phyloP scores from a whole-genome alignment of 805 yeast genomes.

The Ascoidea tarda region DNA sequence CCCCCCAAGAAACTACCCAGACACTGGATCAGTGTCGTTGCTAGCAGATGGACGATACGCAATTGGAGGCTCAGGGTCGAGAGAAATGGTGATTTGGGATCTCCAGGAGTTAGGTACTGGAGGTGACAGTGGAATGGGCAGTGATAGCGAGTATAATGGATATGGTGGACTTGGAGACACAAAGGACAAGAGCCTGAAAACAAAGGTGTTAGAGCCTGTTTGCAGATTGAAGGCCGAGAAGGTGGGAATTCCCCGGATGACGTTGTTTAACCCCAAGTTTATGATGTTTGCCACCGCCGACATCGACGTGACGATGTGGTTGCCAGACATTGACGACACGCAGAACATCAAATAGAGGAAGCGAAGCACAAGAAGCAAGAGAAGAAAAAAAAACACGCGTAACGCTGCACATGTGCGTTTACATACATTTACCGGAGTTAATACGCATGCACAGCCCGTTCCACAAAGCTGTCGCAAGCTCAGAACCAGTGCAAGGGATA shows the following conservation, averaged over 20 bases:
- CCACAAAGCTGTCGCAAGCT: too few species aligned
- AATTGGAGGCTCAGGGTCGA: constrained; percentile 45
- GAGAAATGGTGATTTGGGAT: constrained; percentile 41
- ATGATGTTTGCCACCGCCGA: constrained; percentile 55
- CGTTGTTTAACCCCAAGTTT: constrained; percentile 47
- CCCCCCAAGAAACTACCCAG: constrained; percentile 28
- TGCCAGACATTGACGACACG: constrained; percentile 12
- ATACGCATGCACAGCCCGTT: too few species aligned
- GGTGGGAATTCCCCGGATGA: constrained; percentile 29
- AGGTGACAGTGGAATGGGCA: constrained; percentile 10
- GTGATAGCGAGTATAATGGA: constrained; percentile 6
- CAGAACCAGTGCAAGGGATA: too few species aligned
- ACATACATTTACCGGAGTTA: too few species aligned
- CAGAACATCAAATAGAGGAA: too few species aligned
- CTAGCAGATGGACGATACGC: constrained; percentile 57
- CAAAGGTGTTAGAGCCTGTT: constrained; percentile 9
- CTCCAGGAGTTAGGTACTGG: constrained; percentile 11
- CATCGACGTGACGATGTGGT: constrained; percentile 32
- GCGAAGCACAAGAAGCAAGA: too few species aligned
- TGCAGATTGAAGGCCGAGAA: constrained; percentile 9
- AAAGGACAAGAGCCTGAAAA: background rate
- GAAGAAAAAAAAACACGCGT: too few species aligned
- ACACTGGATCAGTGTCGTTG: constrained; percentile 42
- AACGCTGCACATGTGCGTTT: too few species aligned
- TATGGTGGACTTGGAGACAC: too few species aligned